These are phyloP conservation scores for Rhodomyrtus tomentosa DNA, from an alignment of 345 rosid species.

Conservation along the genomic window DNA sequence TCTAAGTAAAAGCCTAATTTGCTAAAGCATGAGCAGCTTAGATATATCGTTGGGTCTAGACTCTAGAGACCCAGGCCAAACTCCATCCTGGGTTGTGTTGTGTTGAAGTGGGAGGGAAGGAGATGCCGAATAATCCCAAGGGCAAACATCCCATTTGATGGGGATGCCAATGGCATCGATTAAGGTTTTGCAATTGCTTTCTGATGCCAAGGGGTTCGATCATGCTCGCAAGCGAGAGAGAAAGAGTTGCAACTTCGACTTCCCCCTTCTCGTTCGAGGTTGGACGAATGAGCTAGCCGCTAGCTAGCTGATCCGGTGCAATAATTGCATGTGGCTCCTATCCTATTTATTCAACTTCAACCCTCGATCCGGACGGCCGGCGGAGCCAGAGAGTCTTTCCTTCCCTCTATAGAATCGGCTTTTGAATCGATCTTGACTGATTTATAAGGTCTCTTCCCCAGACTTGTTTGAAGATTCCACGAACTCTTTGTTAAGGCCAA, in stretches of 20 bases:
- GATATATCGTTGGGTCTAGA: not conserved
- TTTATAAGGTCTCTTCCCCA: not conserved
- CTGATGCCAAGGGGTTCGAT: not conserved
- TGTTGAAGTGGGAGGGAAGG: not conserved
- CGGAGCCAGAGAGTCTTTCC: not conserved
- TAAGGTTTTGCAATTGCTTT: not conserved
- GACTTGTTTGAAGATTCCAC: not conserved
- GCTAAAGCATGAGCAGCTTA: rapidly evolving
- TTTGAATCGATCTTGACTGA: not conserved
- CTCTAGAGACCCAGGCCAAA: not conserved
- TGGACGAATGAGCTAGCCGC: not conserved
- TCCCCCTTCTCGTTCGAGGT: not conserved
- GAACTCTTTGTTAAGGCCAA: too few species aligned
- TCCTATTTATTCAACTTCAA: not conserved
- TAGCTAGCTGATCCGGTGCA: not conserved
- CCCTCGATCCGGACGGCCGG: not conserved
- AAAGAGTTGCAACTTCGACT: not conserved
- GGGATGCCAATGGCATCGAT: not conserved
- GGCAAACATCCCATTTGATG: not conserved
- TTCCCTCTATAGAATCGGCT: not conserved
- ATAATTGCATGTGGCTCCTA: not conserved
- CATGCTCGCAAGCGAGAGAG: not conserved
- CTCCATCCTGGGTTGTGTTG: not conserved
- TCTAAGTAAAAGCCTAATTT: not conserved
- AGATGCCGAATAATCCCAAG: not conserved